phyloP scores from a whole-genome alignment of 768 basidiomycete genomes.

The Candolleomyces efflorescens region DNA sequence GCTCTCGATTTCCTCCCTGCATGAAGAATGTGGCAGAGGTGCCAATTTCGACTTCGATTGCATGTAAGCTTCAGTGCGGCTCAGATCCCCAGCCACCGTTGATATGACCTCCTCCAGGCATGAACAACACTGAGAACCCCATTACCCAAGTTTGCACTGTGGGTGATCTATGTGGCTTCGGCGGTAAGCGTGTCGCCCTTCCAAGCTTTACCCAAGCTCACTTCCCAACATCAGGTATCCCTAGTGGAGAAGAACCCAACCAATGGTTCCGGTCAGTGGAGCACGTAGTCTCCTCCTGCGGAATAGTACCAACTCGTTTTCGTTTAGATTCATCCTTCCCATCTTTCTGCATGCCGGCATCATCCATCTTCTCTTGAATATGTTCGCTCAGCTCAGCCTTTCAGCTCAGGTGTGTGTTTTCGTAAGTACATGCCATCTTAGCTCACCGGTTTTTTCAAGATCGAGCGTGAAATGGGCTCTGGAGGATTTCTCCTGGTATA shows the following conservation, averaged over 20 bases:
- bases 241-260: constrained; percentile 30
- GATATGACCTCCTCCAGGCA: constrained; percentile 38
- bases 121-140: constrained; percentile 84
- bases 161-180: constrained; percentile 85
- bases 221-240: background rate
- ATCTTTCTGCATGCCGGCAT: constrained; percentile 96
- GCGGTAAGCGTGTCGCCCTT: constrained; percentile 44
- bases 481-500: constrained; percentile 82
- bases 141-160: constrained; percentile 66
- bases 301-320: constrained; percentile 3
- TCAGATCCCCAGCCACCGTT: background rate
- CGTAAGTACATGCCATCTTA: background rate
- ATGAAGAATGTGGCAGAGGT: constrained; percentile 71
- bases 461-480: constrained; percentile 91
- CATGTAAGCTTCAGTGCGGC: constrained; percentile 42
- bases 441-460: constrained; percentile 34
- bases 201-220: background rate
- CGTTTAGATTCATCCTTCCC: constrained; percentile 71
- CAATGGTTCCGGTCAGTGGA: constrained; percentile 43
- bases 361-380: constrained; percentile 86
- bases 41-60: constrained; percentile 48
- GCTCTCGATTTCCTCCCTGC: constrained; percentile 91
- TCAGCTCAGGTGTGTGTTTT: constrained; percentile 61
- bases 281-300: background rate
- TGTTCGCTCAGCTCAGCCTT: constrained; percentile 80